Evolutionary conservation across 148 eudicot genomes (phyloP).

Genomic region (Persicaria maculosa): DNA sequence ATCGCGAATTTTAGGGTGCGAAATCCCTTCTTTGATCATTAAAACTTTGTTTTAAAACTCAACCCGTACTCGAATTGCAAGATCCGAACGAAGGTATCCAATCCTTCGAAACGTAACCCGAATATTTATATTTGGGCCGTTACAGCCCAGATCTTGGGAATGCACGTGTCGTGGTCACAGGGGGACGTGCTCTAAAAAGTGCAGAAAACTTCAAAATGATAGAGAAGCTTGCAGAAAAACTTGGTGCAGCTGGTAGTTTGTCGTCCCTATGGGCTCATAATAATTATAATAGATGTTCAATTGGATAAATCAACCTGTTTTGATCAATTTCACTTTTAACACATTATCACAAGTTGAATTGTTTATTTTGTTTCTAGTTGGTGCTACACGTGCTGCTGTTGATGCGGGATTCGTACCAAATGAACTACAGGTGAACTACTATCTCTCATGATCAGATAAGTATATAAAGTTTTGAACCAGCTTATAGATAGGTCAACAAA

Average conservation of each 20-base stretch:
- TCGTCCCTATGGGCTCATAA: not conserved
- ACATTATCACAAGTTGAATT: constrained; percentile 1
- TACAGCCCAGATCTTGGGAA: constrained; percentile 95
- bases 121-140: too few relatives aligned
- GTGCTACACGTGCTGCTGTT: constrained; percentile 98
- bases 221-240: constrained; percentile 93
- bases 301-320: not conserved
- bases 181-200: constrained; percentile 83
- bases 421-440: constrained; percentile 66
- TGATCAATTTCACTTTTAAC: not conserved
- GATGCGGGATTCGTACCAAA: constrained; percentile 97
- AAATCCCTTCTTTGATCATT: too few relatives aligned
- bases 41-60: too few relatives aligned
- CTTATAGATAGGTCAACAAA: not conserved
- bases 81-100: too few relatives aligned
- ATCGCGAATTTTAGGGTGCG: too few relatives aligned
- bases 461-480: not conserved
- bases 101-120: too few relatives aligned
- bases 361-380: constrained; percentile 40
- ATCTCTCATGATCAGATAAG: not conserved
- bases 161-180: constrained; percentile 86
- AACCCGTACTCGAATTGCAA: too few relatives aligned
- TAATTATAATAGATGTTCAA: not conserved
- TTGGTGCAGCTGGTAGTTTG: constrained; percentile 83
- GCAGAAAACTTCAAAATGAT: constrained; percentile 86